A percentile compares a stretch with the other conserved stretches of the same genome.
phyloP scores from a whole-genome alignment of 164 flowering plant species.

The Piper longum region DNA sequence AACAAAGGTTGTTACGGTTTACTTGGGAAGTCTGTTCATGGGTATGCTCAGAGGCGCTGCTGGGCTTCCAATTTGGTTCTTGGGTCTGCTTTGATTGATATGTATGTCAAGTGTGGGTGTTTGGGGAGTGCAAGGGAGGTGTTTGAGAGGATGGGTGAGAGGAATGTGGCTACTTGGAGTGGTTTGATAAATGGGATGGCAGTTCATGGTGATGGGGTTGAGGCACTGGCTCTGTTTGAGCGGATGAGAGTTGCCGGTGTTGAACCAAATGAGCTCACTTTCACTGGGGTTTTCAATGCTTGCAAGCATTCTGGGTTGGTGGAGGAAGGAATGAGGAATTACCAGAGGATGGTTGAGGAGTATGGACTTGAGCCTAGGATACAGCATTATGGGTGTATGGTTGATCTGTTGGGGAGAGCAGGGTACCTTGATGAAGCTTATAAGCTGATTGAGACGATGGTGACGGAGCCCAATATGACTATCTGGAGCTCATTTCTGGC shows the following conservation, averaged over 20 bases:
- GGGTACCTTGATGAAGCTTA: conserved; percentile 52
- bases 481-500: conserved; percentile 52
- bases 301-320: conserved; percentile 38
- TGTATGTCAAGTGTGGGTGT: conserved; percentile 43
- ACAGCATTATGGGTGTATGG: conserved; percentile 61
- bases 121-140: conserved; percentile 18
- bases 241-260: conserved; percentile 27
- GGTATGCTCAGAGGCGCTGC: conserved; percentile 27
- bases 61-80: conserved; percentile 34
- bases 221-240: conserved; percentile 29
- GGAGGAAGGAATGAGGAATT: conserved; percentile 28
- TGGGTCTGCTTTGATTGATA: conserved; percentile 39
- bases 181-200: conserved; percentile 45
- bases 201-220: conserved; percentile 25
- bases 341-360: conserved; percentile 23
- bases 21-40: conserved; percentile 50
- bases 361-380: conserved; percentile 31
- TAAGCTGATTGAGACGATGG: conserved; percentile 39
- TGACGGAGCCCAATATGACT: conserved; percentile 34
- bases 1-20: conserved; percentile 38
- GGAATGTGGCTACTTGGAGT: conserved; percentile 41
- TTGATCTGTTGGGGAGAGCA: conserved; percentile 47
- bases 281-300: conserved; percentile 46
- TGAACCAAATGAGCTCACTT: conserved; percentile 40
- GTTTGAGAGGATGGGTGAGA: conserved; percentile 30